Conservation (phyloP, 352 stramenopile genomes). For the Paralagenidium karlingii region DNA sequence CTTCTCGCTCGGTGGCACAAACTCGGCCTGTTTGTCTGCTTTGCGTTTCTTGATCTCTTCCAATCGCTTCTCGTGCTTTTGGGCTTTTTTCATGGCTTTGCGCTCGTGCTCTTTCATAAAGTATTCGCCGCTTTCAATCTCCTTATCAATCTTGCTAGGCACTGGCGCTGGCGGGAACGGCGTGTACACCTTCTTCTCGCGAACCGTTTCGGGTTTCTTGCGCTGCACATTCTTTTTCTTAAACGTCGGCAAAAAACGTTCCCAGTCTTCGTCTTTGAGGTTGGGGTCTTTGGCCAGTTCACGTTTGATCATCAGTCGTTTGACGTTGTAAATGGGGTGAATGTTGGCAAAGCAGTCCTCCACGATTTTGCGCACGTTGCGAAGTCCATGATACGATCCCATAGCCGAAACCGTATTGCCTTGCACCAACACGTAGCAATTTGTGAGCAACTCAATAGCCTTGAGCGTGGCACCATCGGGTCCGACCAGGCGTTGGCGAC, state of each 20-base stretch:
- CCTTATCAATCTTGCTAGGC: slow-evolving; percentile 96
- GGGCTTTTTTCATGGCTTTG: slow-evolving; percentile 85
- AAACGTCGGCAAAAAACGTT: slow-evolving; percentile 97
- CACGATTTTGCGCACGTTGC: slow-evolving; percentile 94
- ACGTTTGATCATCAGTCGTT: slow-evolving; percentile 99
- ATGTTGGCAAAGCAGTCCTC: slow-evolving; percentile 99
- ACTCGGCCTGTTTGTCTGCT: slow-evolving; percentile 52
- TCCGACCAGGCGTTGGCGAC: slow-evolving; percentile 94
- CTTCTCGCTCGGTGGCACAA: slow-evolving; percentile 68
- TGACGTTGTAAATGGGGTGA: slow-evolving; percentile 99
- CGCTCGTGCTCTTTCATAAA: slow-evolving; percentile 96
- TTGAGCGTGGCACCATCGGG: slow-evolving; percentile 96
- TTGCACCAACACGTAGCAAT: slow-evolving; percentile 99
- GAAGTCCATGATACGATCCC: slow-evolving; percentile 84
- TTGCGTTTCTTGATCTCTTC: slow-evolving; percentile 58
- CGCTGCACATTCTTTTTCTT: slow-evolving; percentile 98
- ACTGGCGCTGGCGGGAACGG: slow-evolving; percentile 95
- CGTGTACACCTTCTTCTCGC: slow-evolving; percentile 95
- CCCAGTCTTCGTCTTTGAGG: slow-evolving; percentile 96
- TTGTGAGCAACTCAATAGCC: slow-evolving; percentile 97
- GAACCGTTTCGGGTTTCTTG: slow-evolving; percentile 87
- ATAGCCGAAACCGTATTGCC: slow-evolving; percentile 94
- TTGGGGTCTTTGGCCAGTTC: slow-evolving; percentile 98
- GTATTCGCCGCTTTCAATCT: slow-evolving; percentile 99
- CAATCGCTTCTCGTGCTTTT: slow-evolving; percentile 66